Evolutionary conservation across 2,329 filamentous ascomycete species (phyloP).

Genomic region (Fusarium heterosporum): DNA sequence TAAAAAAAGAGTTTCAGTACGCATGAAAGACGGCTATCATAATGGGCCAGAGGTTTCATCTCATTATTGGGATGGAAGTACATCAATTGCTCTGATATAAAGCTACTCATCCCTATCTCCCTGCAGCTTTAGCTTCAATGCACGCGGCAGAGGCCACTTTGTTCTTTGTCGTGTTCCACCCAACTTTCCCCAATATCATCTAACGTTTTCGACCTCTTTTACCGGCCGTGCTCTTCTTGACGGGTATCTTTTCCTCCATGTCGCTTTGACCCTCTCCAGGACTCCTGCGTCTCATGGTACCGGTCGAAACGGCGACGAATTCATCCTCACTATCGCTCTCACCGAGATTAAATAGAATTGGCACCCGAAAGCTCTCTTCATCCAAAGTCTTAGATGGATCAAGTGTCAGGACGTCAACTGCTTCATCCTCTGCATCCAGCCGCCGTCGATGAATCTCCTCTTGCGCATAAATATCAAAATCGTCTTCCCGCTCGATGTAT

Average conservation of each 20-base stretch:
- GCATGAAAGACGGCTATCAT: constrained; percentile 20
- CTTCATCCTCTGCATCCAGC: constrained; percentile 91
- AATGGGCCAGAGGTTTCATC: constrained; percentile 15
- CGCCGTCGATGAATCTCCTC: constrained; percentile 94
- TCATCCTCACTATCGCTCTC: constrained; percentile 98
- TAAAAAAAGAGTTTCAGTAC: constrained; percentile 18
- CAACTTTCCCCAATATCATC: constrained; percentile 6
- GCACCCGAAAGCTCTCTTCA: constrained; percentile 83
- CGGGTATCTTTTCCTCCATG: constrained; percentile 53
- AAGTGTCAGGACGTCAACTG: constrained; percentile 87
- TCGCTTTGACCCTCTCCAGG: constrained; percentile 78
- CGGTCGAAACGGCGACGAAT: constrained; percentile 73
- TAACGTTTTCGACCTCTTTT: constrained; percentile 56
- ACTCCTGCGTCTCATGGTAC: constrained; percentile 89
- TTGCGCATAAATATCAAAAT: constrained; percentile 96
- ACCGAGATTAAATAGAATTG: constrained; percentile 90
- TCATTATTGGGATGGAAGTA: constrained; percentile 17
- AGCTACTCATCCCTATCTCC: constrained; percentile 21
- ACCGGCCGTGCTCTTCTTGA: constrained; percentile 54
- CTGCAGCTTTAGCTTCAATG: constrained; percentile 27
- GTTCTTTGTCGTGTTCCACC: constrained; percentile 21
- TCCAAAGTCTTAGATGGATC: constrained; percentile 73
- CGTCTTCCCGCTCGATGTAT: constrained; percentile 94
- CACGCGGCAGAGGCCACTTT: constrained; percentile 34
- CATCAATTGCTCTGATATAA: constrained; percentile 8